These are phyloP conservation scores for Trametes cingulata DNA, from an alignment of 768 basidiomycete species.

Conservation along the genomic window DNA sequence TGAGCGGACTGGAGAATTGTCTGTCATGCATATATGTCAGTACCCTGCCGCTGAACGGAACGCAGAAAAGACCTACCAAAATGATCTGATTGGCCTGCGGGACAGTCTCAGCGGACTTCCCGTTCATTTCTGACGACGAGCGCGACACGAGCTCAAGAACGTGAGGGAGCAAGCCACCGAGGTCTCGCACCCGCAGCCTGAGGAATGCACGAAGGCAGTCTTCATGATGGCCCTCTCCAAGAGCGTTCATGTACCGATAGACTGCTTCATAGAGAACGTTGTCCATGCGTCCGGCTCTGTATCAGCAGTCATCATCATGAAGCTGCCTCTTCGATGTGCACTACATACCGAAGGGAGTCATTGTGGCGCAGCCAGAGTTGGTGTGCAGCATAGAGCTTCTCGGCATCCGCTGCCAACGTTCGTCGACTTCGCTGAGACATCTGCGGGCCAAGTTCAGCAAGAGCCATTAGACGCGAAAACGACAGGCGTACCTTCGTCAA, in stretches of 20 bases:
- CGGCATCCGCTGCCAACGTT: constrained; percentile 76
- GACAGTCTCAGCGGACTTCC: constrained; percentile 47
- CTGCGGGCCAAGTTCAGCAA: constrained; percentile 38
- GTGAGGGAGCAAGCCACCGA: constrained; percentile 68
- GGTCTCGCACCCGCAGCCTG: constrained; percentile 60
- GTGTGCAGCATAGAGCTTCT: constrained; percentile 79
- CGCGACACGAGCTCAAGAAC: constrained; percentile 51
- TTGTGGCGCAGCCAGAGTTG: constrained; percentile 83
- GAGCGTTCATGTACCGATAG: constrained; percentile 62
- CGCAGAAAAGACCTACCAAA: constrained; percentile 48
- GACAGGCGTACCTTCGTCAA: constrained; percentile 61
- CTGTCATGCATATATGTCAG: constrained; percentile 38
- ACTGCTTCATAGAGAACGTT: constrained; percentile 74
- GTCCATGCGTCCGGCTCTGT: constrained; percentile 54
- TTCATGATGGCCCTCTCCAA: constrained; percentile 58
- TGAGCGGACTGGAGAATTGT: constrained; percentile 70
- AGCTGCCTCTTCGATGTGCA: background rate
- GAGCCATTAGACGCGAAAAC: background rate
- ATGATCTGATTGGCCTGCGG: constrained; percentile 70
- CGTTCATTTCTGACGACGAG: constrained; percentile 43
- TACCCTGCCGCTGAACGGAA: background rate
- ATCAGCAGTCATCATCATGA: background rate
- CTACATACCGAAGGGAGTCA: constrained; percentile 63
- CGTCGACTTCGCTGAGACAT: constrained; percentile 81
- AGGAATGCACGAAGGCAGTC: constrained; percentile 87